Evolutionary conservation across 805 yeast genomes (phyloP).

Genomic region (Sugiyamaella americana): DNA sequence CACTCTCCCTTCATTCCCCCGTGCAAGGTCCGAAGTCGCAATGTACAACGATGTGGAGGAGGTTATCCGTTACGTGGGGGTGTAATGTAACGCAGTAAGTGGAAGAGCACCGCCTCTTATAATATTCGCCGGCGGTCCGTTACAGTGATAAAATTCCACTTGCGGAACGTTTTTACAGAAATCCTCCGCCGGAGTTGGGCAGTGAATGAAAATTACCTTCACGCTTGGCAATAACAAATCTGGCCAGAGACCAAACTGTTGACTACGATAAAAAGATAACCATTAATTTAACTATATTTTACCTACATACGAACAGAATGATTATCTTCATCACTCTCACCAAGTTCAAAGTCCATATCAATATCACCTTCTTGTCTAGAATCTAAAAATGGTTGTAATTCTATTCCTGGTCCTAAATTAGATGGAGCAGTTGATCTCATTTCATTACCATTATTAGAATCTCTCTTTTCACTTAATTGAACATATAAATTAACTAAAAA

Average conservation of each 20-base stretch:
- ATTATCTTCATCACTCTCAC: conserved; percentile 20
- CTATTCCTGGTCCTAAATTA: conserved; percentile 16
- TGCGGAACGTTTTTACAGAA: background rate
- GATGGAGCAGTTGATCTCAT: too few relatives aligned
- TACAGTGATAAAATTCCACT: too few relatives aligned
- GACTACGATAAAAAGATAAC: background rate
- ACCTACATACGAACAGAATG: background rate
- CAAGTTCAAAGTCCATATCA: conserved; percentile 26
- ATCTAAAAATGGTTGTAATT: conserved; percentile 26
- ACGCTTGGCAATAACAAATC: background rate
- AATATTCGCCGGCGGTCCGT: too few relatives aligned
- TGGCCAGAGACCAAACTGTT: background rate
- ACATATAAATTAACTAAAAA: conserved; percentile 55
- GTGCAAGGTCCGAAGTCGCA: background rate
- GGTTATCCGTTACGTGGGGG: background rate
- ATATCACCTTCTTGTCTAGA: conserved; percentile 20
- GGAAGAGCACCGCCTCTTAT: too few relatives aligned
- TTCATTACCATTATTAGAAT: background rate
- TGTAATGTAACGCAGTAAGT: background rate
- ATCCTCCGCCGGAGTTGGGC: background rate
- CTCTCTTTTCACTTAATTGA: conserved; percentile 25
- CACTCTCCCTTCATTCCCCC: background rate
- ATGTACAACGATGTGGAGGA: background rate
- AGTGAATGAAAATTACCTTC: background rate
- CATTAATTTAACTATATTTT: background rate